Percentiles rank a stretch among this genome's conserved stretches.
phyloP scores from a whole-genome alignment of 2,329 filamentous ascomycete species.

The Aschersonia sp. region DNA sequence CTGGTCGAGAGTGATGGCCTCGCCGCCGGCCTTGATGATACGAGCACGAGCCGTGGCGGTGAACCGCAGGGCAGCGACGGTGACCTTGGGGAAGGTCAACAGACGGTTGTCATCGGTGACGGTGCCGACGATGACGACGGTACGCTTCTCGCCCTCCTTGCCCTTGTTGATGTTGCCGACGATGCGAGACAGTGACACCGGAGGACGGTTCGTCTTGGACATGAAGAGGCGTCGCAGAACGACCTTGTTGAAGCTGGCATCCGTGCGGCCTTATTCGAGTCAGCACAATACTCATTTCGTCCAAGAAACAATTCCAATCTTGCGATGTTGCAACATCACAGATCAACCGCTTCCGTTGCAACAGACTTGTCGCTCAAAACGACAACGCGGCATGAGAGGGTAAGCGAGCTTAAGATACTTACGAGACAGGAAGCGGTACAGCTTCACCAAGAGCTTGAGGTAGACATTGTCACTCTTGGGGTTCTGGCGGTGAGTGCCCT shows the following conservation, averaged over 20 bases:
- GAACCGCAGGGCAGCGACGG: slow-evolving; percentile 88
- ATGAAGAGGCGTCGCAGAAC: slow-evolving; percentile 95
- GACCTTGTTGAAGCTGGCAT: slow-evolving; percentile 97
- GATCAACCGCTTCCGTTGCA: no score
- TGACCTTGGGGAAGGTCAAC: slow-evolving; percentile 79
- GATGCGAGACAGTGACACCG: slow-evolving; percentile 88
- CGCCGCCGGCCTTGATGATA: slow-evolving; percentile 85
- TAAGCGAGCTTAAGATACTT: not conserved
- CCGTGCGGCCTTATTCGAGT: slow-evolving; percentile 62
- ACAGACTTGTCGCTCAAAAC: no score
- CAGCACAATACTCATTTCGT: no score
- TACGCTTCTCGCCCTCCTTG: slow-evolving; percentile 62
- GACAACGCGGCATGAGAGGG: no score
- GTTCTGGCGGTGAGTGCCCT: slow-evolving; percentile 71
- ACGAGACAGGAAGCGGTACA: slow-evolving; percentile 94
- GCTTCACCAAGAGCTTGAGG: slow-evolving; percentile 93
- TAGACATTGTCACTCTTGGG: slow-evolving; percentile 98
- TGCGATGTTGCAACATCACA: no score
- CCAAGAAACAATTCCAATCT: no score
- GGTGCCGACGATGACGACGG: slow-evolving; percentile 84
- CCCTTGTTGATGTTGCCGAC: slow-evolving; percentile 52
- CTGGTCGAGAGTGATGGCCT: slow-evolving; percentile 93
- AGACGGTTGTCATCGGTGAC: slow-evolving; percentile 97
- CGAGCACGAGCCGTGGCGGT: slow-evolving; percentile 90
- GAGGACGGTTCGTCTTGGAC: slow-evolving; percentile 96